Evolutionary conservation across 2,329 filamentous ascomycete genomes (phyloP), one percentile per base, ranked within the genome.

Genomic region (Neofusicoccum cordaticola): DNA sequence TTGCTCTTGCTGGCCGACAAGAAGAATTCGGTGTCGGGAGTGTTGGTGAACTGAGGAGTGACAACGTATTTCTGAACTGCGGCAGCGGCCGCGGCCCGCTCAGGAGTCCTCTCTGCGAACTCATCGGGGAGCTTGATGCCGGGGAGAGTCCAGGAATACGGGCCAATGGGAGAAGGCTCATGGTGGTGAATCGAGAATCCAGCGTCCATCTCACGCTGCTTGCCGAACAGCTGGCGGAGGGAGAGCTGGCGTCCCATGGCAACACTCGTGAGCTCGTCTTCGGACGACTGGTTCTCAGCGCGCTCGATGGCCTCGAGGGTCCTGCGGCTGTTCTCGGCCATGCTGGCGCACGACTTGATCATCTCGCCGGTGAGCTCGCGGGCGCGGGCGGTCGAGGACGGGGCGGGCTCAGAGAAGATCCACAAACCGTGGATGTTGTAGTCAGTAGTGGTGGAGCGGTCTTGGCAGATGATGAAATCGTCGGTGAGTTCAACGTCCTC

Each of bases 331-430:
- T 79, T 72, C 27, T 81, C 81, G 1, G 84, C 85, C 71, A 80
- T 79, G 31, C 78, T 75, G 3, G 86, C 86, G 67, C 84, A 83
- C 48, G 84, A 82, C 65, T 80, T 78, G 66, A 89, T 86, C 65
- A 84, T 78, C 63, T 81, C 76, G 37, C 82, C 84, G 39, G 84
- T 84, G 50, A 85, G 75, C 39, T 78, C 77, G 63, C 84, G 81
- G 12, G 78, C 79, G 48, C 83, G 79, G 13, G 82, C 81, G 2
- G 85, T 87, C 2, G 83, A 85, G 47, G 80, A 82, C 2, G 82
- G 81, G n/a, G 80, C 75, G 1, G 81, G 80, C 69, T 88, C 86
- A n/a, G 82, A 82, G 72, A 86, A 88, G 64, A 89, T 86, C 86
- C 86, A 89, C 12, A 89, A 74, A 6, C 87, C 87, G 72, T 85